phyloP scores from a whole-genome alignment of 495 filamentous ascomycete species.

The Annulohypoxylon stygium region DNA sequence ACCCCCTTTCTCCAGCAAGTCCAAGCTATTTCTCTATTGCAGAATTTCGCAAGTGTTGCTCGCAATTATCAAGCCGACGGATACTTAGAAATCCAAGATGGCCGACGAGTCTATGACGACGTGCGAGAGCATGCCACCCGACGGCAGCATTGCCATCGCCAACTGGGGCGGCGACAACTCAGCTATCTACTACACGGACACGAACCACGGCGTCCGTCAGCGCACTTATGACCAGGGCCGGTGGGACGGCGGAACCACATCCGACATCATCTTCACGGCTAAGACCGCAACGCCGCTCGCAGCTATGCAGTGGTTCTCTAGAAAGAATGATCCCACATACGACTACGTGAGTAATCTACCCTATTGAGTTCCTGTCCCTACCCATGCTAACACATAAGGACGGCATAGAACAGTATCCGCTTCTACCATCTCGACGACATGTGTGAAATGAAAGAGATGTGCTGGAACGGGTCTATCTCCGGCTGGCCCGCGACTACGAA shows the following conservation, averaged over 20 bases:
- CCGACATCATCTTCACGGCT: neutral
- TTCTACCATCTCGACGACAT: neutral
- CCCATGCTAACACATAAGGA: neutral
- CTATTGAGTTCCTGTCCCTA: neutral
- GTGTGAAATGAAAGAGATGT: neutral
- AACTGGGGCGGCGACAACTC: neutral
- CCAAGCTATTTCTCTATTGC: neutral
- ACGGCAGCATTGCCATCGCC: neutral
- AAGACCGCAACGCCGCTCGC: neutral
- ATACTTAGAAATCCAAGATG: neutral
- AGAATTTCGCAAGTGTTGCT: neutral
- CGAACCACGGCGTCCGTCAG: neutral
- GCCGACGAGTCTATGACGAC: neutral
- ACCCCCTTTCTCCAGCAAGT: neutral
- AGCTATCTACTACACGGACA: neutral
- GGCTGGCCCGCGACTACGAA: neutral
- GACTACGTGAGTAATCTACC: neutral
- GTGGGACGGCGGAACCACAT: neutral
- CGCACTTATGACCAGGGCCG: neutral
- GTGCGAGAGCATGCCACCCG: neutral
- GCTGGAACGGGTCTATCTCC: neutral
- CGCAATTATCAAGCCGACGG: neutral
- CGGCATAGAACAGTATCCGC: neutral
- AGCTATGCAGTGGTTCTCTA: neutral
- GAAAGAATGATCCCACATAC: neutral